Evolutionary conservation across 352 stramenopile genomes (phyloP).

Genomic region (Hyaloperonospora brassicae): DNA sequence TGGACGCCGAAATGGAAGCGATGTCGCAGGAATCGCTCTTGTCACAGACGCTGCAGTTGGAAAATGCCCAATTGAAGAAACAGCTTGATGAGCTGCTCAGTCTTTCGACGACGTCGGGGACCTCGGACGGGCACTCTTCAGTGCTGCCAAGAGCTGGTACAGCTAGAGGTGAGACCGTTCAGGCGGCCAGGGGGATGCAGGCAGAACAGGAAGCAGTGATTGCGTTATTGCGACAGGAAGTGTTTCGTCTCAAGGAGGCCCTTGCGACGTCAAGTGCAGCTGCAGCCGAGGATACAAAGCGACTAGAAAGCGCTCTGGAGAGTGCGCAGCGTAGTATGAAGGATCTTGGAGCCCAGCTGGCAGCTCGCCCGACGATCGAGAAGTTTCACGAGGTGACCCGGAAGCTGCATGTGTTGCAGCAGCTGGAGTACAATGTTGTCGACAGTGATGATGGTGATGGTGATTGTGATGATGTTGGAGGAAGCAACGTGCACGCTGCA

Average conservation of each 20-base stretch:
- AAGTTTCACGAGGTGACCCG: slow-evolving; percentile 82
- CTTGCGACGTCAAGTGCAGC: slow-evolving; percentile 20
- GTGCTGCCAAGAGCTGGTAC: slow-evolving; percentile 9
- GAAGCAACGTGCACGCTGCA: slow-evolving; percentile 16
- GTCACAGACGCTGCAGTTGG: slow-evolving; percentile 63
- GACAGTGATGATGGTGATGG: slow-evolving; percentile 50
- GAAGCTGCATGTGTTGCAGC: slow-evolving; percentile 89
- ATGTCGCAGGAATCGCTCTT: slow-evolving; percentile 82
- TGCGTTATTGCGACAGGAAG: slow-evolving; percentile 44
- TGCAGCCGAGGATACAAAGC: slow-evolving; percentile 24
- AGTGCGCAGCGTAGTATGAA: slow-evolving; percentile 22
- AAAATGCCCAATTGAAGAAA: slow-evolving; percentile 80
- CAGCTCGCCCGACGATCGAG: slow-evolving; percentile 73
- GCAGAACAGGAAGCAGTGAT: slow-evolving; percentile 52
- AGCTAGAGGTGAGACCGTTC: slow-evolving; percentile 11
- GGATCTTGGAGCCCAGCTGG: slow-evolving; percentile 34
- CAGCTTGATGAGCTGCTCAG: slow-evolving; percentile 69
- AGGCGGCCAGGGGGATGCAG: slow-evolving; percentile 28
- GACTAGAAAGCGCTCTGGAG: no score
- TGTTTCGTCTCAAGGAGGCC: slow-evolving; percentile 49
- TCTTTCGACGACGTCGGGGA: slow-evolving; percentile 16
- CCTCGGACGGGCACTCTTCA: slow-evolving; percentile 7
- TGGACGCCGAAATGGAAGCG: slow-evolving; percentile 83
- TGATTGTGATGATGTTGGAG: no score
- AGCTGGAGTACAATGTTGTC: slow-evolving; percentile 86